Conservation (phyloP, 176 grass and related monocot species). For the Juncus effusus region DNA sequence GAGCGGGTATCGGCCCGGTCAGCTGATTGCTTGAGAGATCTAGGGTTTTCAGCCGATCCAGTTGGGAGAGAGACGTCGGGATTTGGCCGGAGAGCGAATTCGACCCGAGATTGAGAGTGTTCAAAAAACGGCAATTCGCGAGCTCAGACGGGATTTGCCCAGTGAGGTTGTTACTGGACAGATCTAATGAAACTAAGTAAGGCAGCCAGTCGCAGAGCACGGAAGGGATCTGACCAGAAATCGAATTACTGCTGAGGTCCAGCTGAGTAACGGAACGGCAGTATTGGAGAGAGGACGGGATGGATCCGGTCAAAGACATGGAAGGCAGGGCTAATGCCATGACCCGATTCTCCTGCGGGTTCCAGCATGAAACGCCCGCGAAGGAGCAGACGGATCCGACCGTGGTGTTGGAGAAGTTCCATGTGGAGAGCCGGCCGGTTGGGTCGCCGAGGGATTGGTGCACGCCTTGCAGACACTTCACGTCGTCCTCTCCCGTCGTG, state of each 20-base stretch:
- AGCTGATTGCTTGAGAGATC: conserved; percentile 69
- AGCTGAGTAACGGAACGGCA: conserved; percentile 52
- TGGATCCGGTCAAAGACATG: conserved; percentile 45
- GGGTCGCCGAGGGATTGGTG: conserved; percentile 29
- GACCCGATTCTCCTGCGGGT: conserved; percentile 67
- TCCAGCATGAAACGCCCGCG: conserved; percentile 63
- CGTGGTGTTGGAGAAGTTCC: conserved; percentile 53
- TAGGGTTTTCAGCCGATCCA: conserved; percentile 63
- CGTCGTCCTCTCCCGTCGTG: conserved; percentile 50
- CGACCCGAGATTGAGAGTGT: conserved; percentile 49
- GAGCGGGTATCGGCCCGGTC: conserved; percentile 50
- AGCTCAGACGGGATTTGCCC: conserved; percentile 66
- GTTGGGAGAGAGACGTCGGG: conserved; percentile 52
- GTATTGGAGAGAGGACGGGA: conserved; percentile 61
- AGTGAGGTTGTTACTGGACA: conserved; percentile 52
- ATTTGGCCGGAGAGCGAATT: conserved; percentile 63
- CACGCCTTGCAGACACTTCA: conserved; percentile 53
- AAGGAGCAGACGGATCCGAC: conserved; percentile 49
- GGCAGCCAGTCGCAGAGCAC: conserved; percentile 81
- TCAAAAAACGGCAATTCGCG: conserved; percentile 69
- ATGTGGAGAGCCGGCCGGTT: conserved; percentile 7
- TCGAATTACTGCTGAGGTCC: conserved; percentile 62
- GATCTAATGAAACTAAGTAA: conserved; percentile 57
- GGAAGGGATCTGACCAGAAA: conserved; percentile 38
- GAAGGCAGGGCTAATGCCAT: conserved; percentile 43